Base-by-base conservation (phyloP, 228 moss, liverwort and hornwort species). In the Sphagnum magellanicum region DNA sequence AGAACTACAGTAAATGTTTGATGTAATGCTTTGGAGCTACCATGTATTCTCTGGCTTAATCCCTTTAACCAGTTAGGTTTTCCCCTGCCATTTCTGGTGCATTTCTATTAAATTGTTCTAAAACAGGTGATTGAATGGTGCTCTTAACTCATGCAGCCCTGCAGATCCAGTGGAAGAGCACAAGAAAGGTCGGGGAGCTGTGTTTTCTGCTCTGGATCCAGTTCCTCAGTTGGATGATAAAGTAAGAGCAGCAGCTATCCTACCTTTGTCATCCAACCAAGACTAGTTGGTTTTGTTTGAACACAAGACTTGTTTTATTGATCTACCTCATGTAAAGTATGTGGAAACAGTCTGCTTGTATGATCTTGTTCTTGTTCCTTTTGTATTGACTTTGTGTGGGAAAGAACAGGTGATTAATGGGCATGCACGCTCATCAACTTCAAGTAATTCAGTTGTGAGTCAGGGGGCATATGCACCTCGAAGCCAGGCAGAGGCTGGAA, bases 401-500 rank as follows among this genome's bases (percentile, higher is more conserved):
- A 16, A 0, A 66, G 0, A 67, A 55, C 76, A 86, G 86, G 50
- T 73, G 16, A 71, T 63, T 59, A 79, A 78, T 59, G 73, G 77
- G 17, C 76, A 71, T 50, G 79, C 71, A 48, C 69, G 77, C 16
- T 76, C 78, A 5, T 79, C 75, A n/a, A 71, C 10, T 47, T 86
- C 85, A 32, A 79, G 77, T 0, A 78, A 73, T 48, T 78, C 86
- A 5, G 62, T 71, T 16, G 46, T 8, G 6, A 67, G 79, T 0
- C 78, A 62, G 14, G 77, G 82, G 82, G 74, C 80, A 8, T 65
- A 67, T 32, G 69, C 47, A 10, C n/a, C 71, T 4, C 74, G 69
- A 59, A 80, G 80, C 65, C 82, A 80, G 74, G 75, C 76, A 51
- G 67, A 73, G n/a, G 77, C 50, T 50, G 61, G 60, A 74, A 67